These are phyloP conservation scores for Kuraishia molischiana DNA, from an alignment of 805 yeast genomes.

Conservation along the genomic window DNA sequence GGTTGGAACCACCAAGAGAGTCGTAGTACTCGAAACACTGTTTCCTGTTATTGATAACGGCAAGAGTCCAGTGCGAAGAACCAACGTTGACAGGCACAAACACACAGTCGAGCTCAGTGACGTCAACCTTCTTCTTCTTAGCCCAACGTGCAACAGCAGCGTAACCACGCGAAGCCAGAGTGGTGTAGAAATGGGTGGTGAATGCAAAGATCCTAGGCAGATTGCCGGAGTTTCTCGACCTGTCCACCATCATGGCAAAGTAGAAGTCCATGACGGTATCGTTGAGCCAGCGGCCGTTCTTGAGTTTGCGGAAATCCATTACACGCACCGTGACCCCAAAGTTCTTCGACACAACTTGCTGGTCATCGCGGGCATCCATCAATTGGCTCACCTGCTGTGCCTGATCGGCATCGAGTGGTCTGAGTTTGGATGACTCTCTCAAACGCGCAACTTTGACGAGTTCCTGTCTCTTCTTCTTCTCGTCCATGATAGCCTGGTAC, in stretches of 20 bases:
- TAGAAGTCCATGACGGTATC: slow-evolving; percentile 86
- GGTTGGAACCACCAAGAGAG: slow-evolving; percentile 50
- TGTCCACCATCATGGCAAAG: slow-evolving; percentile 41
- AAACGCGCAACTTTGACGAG: slow-evolving; percentile 23
- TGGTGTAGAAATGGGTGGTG: slow-evolving; percentile 83
- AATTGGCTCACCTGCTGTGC: slow-evolving; percentile 20
- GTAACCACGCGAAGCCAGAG: slow-evolving; percentile 64
- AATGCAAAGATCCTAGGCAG: slow-evolving; percentile 50
- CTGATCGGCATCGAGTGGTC: slow-evolving; percentile 21
- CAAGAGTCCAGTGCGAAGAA: slow-evolving; percentile 88
- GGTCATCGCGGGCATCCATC: slow-evolving; percentile 19
- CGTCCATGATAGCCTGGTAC: slow-evolving; percentile 33
- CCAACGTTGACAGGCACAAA: slow-evolving; percentile 80
- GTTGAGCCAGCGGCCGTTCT: slow-evolving; percentile 75
- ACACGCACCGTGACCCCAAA: slow-evolving; percentile 50
- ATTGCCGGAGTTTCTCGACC: slow-evolving; percentile 23
- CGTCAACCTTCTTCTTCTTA: slow-evolving; percentile 58
- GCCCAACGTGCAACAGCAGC: slow-evolving; percentile 80
- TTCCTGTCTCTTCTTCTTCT: slow-evolving; percentile 26
- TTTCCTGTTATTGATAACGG: slow-evolving; percentile 56
- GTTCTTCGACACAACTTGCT: slow-evolving; percentile 20
- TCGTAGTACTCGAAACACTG: slow-evolving; percentile 65
- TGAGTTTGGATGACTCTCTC: slow-evolving; percentile 22
- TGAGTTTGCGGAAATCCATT: slow-evolving; percentile 62
- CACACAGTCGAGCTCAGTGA: slow-evolving; percentile 53